Evolutionary conservation across 2,329 filamentous ascomycete genomes (phyloP).

Genomic region (Aschersonia sp.): DNA sequence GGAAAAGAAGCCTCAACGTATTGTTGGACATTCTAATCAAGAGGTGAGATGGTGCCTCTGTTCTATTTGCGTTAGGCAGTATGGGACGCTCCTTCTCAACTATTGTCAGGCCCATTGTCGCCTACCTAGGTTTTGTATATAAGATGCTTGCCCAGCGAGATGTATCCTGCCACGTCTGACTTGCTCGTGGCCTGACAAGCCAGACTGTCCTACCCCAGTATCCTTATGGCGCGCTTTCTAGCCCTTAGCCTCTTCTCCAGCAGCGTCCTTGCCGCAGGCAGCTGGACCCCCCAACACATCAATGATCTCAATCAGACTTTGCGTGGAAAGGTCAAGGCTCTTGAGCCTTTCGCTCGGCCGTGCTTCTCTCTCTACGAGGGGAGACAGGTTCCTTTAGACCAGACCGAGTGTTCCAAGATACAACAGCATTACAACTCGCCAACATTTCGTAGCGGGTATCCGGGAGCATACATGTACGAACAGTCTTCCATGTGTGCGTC

Average conservation of each 20-base stretch:
- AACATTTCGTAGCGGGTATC: conserved; percentile 3
- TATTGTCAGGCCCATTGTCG: no score
- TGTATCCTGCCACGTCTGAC: no score
- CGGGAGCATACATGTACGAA: conserved; percentile 9
- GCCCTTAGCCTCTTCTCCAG: not conserved
- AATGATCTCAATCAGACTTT: conserved; percentile 5
- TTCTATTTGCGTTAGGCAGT: no score
- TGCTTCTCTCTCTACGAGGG: conserved; percentile 8
- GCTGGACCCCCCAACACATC: not conserved
- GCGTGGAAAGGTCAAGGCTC: conserved; percentile 1
- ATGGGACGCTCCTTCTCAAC: no score
- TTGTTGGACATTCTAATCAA: no score
- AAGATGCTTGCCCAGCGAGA: no score
- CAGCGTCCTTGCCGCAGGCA: not conserved
- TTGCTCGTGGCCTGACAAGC: no score
- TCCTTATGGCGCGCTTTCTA: not conserved
- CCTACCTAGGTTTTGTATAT: no score
- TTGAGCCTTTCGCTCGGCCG: conserved; percentile 6
- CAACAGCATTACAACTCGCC: conserved; percentile 5
- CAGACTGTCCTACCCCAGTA: not conserved
- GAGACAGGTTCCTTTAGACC: conserved; percentile 1
- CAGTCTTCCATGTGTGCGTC: conserved; percentile 6
- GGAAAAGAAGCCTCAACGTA: no score
- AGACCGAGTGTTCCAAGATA: conserved; percentile 4
- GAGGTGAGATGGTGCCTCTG: no score